These are phyloP conservation scores for Heracleum sosnowskyi DNA, from an alignment of 129 eudicot genomes.

Conservation along the genomic window DNA sequence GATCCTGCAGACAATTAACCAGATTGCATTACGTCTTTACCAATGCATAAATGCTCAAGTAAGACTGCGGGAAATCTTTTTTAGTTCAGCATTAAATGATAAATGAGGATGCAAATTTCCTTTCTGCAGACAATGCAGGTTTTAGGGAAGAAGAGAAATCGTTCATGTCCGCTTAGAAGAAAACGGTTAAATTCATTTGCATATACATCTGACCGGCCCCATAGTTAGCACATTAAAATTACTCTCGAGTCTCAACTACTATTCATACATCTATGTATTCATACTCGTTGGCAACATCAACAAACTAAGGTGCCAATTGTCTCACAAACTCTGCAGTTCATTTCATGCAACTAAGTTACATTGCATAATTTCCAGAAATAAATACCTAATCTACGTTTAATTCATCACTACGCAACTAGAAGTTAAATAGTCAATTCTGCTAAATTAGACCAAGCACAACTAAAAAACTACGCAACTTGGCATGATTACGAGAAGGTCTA, in stretches of 20 bases:
- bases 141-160: neutral
- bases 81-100: neutral
- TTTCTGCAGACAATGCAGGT: neutral
- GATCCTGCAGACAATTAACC: constrained; percentile 46
- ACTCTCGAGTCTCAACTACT: neutral
- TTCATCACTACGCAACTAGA: no score
- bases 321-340: neutral
- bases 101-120: neutral
- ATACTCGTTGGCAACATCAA: neutral
- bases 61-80: neutral
- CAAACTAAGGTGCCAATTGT: no score
- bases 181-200: neutral
- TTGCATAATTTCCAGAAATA: neutral
- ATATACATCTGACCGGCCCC: neutral
- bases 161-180: neutral
- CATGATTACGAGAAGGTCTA: neutral
- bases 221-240: no score
- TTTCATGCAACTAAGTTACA: neutral
- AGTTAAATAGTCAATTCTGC: neutral
- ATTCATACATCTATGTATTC: neutral
- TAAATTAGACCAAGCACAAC: no score
- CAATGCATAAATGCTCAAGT: neutral
- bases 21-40: constrained; percentile 1
- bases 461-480: neutral
- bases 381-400: no score